These are phyloP conservation scores for Austroboletus olivaceoglutinosus DNA, from an alignment of 1,284 basidiomycete species.

Conservation along the genomic window DNA sequence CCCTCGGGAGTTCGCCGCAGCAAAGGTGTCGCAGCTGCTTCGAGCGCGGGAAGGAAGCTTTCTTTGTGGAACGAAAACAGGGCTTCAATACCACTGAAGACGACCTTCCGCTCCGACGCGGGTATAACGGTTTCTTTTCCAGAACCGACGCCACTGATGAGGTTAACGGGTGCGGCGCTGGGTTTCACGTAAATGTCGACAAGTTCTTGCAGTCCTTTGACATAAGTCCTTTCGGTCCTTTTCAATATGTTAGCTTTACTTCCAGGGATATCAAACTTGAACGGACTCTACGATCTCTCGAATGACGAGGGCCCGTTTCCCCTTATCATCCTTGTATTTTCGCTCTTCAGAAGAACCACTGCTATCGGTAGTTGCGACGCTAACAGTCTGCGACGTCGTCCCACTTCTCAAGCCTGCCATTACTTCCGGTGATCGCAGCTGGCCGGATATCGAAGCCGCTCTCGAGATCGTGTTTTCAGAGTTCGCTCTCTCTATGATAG, in stretches of 20 bases:
- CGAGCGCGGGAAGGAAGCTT: slow-evolving; percentile 88
- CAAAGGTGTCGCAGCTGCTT: slow-evolving; percentile 69
- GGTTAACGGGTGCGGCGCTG: slow-evolving; percentile 67
- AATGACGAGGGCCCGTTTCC: slow-evolving; percentile 75
- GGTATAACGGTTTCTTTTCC: slow-evolving; percentile 85
- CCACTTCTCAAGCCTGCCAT: slow-evolving; percentile 56
- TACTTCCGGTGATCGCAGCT: slow-evolving; percentile 62
- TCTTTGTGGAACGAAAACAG: slow-evolving; percentile 90
- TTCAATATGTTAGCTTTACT: slow-evolving; percentile 11
- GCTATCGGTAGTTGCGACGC: slow-evolving; percentile 73
- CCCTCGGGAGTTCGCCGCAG: slow-evolving; percentile 49
- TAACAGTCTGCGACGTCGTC: slow-evolving; percentile 61
- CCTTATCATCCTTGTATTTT: slow-evolving; percentile 86
- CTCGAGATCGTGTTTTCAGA: slow-evolving; percentile 40
- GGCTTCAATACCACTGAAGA: slow-evolving; percentile 90
- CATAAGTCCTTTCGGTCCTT: slow-evolving; percentile 94
- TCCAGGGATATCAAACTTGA: slow-evolving; percentile 9
- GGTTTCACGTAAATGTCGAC: slow-evolving; percentile 95
- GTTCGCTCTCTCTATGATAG: slow-evolving; percentile 55
- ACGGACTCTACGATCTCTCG: slow-evolving; percentile 85
- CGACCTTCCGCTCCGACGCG: slow-evolving; percentile 82
- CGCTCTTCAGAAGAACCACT: slow-evolving; percentile 66
- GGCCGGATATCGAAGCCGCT: slow-evolving; percentile 45
- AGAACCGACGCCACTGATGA: slow-evolving; percentile 67
- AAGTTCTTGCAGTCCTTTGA: slow-evolving; percentile 88